A percentile compares a stretch with the other conserved stretches of the same genome.
phyloP scores from a whole-genome alignment of 495 filamentous ascomycete species.

The Podospora didyma region DNA sequence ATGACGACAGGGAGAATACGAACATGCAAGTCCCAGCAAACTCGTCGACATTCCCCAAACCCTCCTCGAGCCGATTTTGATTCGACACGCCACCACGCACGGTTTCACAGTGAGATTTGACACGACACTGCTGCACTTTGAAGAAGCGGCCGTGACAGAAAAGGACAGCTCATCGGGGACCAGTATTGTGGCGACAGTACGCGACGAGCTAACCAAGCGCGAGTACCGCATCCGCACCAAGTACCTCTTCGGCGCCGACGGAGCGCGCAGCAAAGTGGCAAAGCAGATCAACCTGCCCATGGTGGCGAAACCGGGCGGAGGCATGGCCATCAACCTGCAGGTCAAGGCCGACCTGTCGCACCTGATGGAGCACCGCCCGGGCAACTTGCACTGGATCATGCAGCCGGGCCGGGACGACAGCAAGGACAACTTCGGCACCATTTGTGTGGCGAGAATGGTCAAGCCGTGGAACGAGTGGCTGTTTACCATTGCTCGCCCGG shows the following conservation, averaged over 20 bases:
- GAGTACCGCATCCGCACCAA: slow-evolving; percentile 41
- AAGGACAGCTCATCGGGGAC: slow-evolving; percentile 5
- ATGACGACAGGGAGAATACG: slow-evolving; percentile 43
- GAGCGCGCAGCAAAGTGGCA: slow-evolving; percentile 42
- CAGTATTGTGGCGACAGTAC: slow-evolving; percentile 29
- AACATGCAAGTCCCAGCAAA: slow-evolving; percentile 38
- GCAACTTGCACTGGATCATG: slow-evolving; percentile 50
- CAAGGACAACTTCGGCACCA: slow-evolving; percentile 19
- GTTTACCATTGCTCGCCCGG: slow-evolving; percentile 23
- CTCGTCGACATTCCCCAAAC: slow-evolving; percentile 44
- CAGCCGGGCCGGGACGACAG: slow-evolving; percentile 18
- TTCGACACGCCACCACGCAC: slow-evolving; percentile 33
- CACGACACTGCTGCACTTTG: slow-evolving; percentile 30
- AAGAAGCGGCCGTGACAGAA: too few species aligned
- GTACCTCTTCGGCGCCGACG: slow-evolving; percentile 54
- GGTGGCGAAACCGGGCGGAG: slow-evolving; percentile 31
- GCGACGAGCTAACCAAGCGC: slow-evolving; percentile 33
- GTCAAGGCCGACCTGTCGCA: slow-evolving; percentile 47
- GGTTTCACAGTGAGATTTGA: slow-evolving; percentile 37
- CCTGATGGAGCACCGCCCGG: slow-evolving; percentile 38
- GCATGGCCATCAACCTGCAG: slow-evolving; percentile 45
- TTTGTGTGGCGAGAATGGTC: slow-evolving; percentile 30
- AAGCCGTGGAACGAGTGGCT: slow-evolving; percentile 38
- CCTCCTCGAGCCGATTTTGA: slow-evolving; percentile 44
- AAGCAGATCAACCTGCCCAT: slow-evolving; percentile 40